Conservation (phyloP, 345 rosid genomes). For the Eucalyptus caleyi region DNA sequence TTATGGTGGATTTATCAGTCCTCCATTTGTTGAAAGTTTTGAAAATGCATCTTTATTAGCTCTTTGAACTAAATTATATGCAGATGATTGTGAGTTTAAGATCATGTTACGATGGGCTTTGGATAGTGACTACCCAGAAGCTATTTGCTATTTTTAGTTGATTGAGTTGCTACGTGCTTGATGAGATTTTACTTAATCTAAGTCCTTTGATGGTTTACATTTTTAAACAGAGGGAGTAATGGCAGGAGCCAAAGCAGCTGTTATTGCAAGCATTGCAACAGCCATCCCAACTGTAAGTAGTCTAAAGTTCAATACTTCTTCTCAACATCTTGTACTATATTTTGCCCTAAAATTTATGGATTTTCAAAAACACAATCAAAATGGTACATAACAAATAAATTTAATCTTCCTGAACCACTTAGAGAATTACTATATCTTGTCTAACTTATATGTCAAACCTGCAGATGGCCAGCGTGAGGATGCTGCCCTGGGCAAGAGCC, state of each 20-base stretch:
- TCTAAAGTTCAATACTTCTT: neutral
- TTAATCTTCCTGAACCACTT: neutral
- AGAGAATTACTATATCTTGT: neutral
- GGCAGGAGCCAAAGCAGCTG: constrained; percentile 92
- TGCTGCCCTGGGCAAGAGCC: constrained; percentile 90
- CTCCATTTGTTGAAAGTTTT: neutral
- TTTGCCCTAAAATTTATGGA: neutral
- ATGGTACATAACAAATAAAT: neutral
- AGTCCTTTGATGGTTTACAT: neutral
- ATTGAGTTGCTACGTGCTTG: neutral
- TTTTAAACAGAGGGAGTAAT: constrained; percentile 51
- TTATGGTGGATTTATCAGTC: neutral
- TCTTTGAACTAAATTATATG: neutral
- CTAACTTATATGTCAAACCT: neutral
- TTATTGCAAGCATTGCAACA: constrained; percentile 53
- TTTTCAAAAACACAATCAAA: too few species aligned
- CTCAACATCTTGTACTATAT: neutral
- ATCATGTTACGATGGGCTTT: neutral
- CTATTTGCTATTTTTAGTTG: neutral
- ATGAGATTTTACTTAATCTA: neutral
- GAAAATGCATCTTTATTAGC: neutral
- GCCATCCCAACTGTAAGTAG: constrained; percentile 77
- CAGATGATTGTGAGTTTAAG: neutral
- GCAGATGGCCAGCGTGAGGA: constrained; percentile 69
- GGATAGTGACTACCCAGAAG: neutral